A percentile compares a stretch with the other conserved stretches of the same genome.
phyloP scores from a whole-genome alignment of 495 filamentous ascomycete genomes.

The Daldinia bambusicola region DNA sequence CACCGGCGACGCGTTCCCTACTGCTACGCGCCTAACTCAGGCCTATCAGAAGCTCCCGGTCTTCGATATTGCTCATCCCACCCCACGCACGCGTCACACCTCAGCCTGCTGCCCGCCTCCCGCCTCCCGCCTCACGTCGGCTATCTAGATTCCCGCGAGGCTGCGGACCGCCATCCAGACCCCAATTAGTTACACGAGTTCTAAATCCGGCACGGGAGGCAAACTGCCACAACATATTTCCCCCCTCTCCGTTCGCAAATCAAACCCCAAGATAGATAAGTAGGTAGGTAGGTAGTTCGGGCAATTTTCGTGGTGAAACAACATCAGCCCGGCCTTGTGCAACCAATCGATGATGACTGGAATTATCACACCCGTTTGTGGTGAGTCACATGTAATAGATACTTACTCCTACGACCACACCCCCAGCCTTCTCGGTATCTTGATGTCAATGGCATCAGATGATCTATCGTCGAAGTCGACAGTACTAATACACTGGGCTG shows the following conservation, averaged over 20 bases:
- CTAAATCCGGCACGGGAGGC: conserved; percentile 3
- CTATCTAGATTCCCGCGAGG: conserved; percentile 27
- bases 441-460: conserved; percentile 18
- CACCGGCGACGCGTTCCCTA: conserved; percentile 13
- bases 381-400: conserved; percentile 37
- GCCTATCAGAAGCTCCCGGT: conserved; percentile 11
- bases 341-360: conserved; percentile 12
- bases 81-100: conserved; percentile 31
- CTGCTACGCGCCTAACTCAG: conserved; percentile 29
- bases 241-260: conserved; percentile 1
- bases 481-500: conserved; percentile 29
- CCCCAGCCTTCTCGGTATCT: conserved; percentile 15
- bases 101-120: conserved; percentile 27
- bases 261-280: not conserved
- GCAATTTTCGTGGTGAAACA: conserved; percentile 11
- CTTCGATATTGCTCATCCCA: conserved; percentile 14
- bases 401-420: conserved; percentile 28
- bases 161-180: conserved; percentile 13
- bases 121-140: conserved; percentile 15
- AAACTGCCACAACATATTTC: conserved; percentile 2
- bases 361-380: conserved; percentile 11
- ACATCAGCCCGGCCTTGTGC: conserved; percentile 8
- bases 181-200: conserved; percentile 19
- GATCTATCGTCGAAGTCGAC: conserved; percentile 6
- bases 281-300: too few species aligned